phyloP scores from a whole-genome alignment of 345 rosid species.

The Syzygium aqueum region DNA sequence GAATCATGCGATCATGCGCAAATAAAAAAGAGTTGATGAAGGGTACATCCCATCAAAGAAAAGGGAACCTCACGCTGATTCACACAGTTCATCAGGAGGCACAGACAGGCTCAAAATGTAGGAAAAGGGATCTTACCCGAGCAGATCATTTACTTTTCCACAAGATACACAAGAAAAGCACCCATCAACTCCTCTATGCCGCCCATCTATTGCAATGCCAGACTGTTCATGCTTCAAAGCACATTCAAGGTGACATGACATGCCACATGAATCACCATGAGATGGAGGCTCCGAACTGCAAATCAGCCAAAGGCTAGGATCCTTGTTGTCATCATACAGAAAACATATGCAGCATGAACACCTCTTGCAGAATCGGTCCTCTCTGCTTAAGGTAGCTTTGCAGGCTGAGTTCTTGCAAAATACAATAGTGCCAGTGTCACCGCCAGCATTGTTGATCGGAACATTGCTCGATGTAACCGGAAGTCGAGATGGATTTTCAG shows the following conservation, averaged over 20 bases:
- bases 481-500: constrained; percentile 49
- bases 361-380: constrained; percentile 65
- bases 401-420: constrained; percentile 88
- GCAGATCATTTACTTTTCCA: constrained; percentile 73
- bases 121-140: constrained; percentile 41
- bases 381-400: constrained; percentile 53
- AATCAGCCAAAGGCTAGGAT: constrained; percentile 85
- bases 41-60: background rate
- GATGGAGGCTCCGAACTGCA: constrained; percentile 67
- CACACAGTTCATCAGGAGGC: background rate
- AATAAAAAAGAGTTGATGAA: background rate
- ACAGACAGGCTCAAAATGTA: background rate
- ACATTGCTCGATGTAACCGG: constrained; percentile 24
- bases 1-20: background rate
- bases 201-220: constrained; percentile 50
- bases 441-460: constrained; percentile 3
- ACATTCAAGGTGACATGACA: constrained; percentile 91
- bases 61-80: background rate
- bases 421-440: constrained; percentile 20
- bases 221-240: constrained; percentile 57
- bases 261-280: constrained; percentile 60
- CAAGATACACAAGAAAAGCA: constrained; percentile 65
- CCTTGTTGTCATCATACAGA: constrained; percentile 85
- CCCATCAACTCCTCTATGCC: constrained; percentile 50
- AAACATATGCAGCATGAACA: constrained; percentile 89